Conservation (phyloP, 1,139 yeast species). For the Pichia sp. region DNA sequence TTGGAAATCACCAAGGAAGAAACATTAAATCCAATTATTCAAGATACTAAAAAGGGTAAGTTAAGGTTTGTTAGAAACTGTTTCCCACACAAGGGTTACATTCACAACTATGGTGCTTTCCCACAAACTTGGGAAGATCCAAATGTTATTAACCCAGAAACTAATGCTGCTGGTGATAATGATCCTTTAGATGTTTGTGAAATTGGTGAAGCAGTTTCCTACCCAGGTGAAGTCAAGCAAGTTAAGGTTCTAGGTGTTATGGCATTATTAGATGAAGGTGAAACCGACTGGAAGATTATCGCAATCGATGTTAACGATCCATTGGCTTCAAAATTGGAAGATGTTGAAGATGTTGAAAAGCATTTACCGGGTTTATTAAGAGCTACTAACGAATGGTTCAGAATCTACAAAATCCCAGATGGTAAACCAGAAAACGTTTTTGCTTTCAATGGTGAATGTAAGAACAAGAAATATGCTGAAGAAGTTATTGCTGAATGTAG, state of each 20-base stretch:
- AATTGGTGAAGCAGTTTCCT: conserved; percentile 66
- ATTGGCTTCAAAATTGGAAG: conserved; percentile 62
- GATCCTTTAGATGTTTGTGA: conserved; percentile 91
- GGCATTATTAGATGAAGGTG: conserved; percentile 89
- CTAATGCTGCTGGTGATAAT: conserved; percentile 79
- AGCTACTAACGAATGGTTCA: conserved; percentile 86
- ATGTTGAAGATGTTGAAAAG: conserved; percentile 67
- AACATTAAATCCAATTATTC: conserved; percentile 74
- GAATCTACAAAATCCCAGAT: conserved; percentile 84
- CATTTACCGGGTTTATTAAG: conserved; percentile 76
- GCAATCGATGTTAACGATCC: conserved; percentile 74
- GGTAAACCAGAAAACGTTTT: conserved; percentile 84
- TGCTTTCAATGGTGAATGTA: conserved; percentile 79
- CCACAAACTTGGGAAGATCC: conserved; percentile 98
- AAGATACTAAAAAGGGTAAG: conserved; percentile 79
- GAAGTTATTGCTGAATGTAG: conserved; percentile 64
- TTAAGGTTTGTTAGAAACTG: conserved; percentile 80
- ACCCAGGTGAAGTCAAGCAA: conserved; percentile 71
- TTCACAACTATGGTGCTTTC: conserved; percentile 90
- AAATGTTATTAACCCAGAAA: conserved; percentile 59
- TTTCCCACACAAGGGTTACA: conserved; percentile 86
- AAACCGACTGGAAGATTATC: conserved; percentile 88
- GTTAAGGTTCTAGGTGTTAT: conserved; percentile 82
- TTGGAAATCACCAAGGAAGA: conserved; percentile 68
- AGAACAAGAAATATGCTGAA: conserved; percentile 66